Base-by-base conservation (phyloP, 179 eudicot species). In the Beta macrorhiza region DNA sequence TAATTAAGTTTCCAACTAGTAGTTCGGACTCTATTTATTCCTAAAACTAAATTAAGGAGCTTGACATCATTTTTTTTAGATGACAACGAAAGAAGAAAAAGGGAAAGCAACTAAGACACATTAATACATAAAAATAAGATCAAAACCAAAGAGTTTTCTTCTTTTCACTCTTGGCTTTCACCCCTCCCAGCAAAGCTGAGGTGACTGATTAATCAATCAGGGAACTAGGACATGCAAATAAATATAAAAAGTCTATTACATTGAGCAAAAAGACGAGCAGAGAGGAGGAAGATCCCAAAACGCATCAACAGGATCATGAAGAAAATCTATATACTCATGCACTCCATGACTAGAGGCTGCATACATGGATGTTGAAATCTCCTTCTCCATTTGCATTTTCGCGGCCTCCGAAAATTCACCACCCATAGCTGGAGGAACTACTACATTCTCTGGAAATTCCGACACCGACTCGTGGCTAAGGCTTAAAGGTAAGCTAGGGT, bases 271-370 rank as follows among this genome's bases (percentile, higher is more conserved):
- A 68, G 87, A 70, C 4, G 95, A 85, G 83, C 87, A 88, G 56
- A 91, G 77, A 67, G 91, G 91, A 71, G 98, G 93, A 83, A 92
- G 97, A 87, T 92, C 98, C 98, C 98, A 94, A 32, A 94, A 78
- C 37, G 90, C 75, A 74, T 94, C 93, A 71, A 70, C 73, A 70
- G 90, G 88, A 86, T 92, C 97, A 86, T 89, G 83, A 37, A 86
- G 76, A 73, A 86, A 84, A 59, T 94, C 94, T 79, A 89, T 81
- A 74, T 85, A 90, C 65, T 91, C 95, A 49, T 89, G 89, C 44
- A 82, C 86, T 32, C 90, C 90, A 83, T 92, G 80, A 37, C 62
- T 91, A 15, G n/a, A 11, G 53, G 82, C 83, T 0, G 88, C 82
- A 13, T 88, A 90, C 75, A 91, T 81, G 0, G 97, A 88, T 59